Base-by-base conservation (phyloP, 768 basidiomycete species). In the Epithele typhae region DNA sequence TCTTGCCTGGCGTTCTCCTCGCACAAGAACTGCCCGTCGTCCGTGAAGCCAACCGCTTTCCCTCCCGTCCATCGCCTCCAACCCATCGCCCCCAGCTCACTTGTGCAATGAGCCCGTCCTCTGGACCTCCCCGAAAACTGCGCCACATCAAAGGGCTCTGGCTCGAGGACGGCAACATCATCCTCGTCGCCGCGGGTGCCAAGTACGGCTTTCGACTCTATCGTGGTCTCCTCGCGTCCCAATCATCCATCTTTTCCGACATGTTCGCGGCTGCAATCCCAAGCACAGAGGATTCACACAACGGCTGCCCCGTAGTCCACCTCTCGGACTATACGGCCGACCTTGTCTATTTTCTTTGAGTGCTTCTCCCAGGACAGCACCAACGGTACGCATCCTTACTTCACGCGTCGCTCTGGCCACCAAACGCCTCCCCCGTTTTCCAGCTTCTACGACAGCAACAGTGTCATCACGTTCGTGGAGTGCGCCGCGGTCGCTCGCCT, bases 101-200 rank as follows among this genome's bases (percentile, higher is more conserved):
- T n/a, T n/a, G n/a, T n/a, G n/a, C n/a, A n/a, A n/a, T n/a, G n/a
- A n/a, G n/a, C n/a, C n/a, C n/a, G n/a, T n/a, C n/a, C n/a, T n/a
- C n/a, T n/a, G 21, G 25, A 43, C 5, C 17, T 38, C 32, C 36
- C 43, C 30, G 25, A 19, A 3, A 15, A 27, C n/a, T 15, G n/a
- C n/a, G n/a, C n/a, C 30, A 24, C 27, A 30, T 32, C 25, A 19
- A n/a, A 2, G 41, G 44, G 15, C 37, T 48, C 14, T 52, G 46
- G 41, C 52, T 52, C 24, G 50, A 55, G 2, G 53, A 55, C 25
- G 53, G 53, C 3, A 51, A 51, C 40, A 37, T 55, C 25, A 27
- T 55, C 14, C 27, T 55, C 6, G 22, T 40, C 3, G 35, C 48
- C 5, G 23, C 27, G 19, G 17, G 21, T 9, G 22, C 17, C 22